Evolutionary conservation across 2,329 filamentous ascomycete genomes (phyloP), one percentile per base, ranked within the genome.

Genomic region (Hypomyces rosellus): DNA sequence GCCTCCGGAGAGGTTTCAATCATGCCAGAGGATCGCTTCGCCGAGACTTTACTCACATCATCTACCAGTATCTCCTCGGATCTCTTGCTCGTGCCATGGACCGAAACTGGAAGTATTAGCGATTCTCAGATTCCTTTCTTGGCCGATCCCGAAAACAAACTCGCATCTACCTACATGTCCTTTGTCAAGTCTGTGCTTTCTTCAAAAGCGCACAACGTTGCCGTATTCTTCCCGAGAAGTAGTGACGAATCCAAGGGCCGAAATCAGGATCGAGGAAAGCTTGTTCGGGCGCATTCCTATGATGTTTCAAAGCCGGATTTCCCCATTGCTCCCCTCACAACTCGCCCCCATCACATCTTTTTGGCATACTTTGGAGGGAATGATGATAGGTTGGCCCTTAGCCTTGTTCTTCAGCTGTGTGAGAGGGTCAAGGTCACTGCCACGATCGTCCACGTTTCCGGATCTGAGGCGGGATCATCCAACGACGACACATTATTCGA

Each of bases 21-120:
- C 44, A 83, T 91, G 1, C 89, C 90, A 0, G 84, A 90, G 49
- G 74, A 79, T 11, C 85, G 84, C 0, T 96, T 89, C 62, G 84
- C 90, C 0, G 88, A 92, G 51, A 88, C 88, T 0, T 74, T 97
- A 8, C 75, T 81, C 34, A 78, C 76, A 22, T 85, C 86, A 54
- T 88, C 86, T 1, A 78, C 81, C 4, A 83, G 90, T 51, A 79
- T 88, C 13, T 73, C 72, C 2, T 83, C 86, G 0, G 87, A 92
- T 60, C 78, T 92, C 22, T 76, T 95, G 5, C 74, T 97, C 3
- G 78, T 97, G 5, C 92, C 92, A 0, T 97, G 93, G 92, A 92
- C 86, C 59, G 88, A 95, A 59, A 85, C 84, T 0, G 89, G 89
- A 12, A 82, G 80, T 54, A 78, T 92, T 58, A 79, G 77, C 8